Base-by-base conservation (phyloP, 2,329 filamentous ascomycete species). In the Colletotrichum incanum region DNA sequence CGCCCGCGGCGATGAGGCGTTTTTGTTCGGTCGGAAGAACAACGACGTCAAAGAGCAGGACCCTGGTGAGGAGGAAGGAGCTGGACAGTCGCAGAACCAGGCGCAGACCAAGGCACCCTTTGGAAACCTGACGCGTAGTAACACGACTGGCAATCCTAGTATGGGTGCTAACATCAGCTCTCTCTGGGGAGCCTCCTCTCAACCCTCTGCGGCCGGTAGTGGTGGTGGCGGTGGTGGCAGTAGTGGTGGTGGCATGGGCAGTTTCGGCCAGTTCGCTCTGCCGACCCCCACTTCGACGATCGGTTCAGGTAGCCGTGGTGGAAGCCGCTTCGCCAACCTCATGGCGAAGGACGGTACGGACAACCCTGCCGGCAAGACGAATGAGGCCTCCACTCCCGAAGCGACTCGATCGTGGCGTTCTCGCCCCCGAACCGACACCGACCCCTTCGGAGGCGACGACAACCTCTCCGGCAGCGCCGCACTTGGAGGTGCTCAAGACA, bases 231-330 rank as follows among this genome's bases (percentile, higher is more conserved):
- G 91, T 2, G 65, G 58, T 16, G 50, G 65, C 14, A n/a, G 41
- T 5, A 28, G 56, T 39, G 56, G 56, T 61, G 58, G 61, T 18
- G 90, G 91, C 2, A 93, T 95, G 86, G 95, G 96, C 43, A 92
- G 92, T 28, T 99, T 99, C 82, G 96, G 96, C 14, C 96, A 92
- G 77, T 98, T 98, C 81, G 92, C 93, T n/a, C 82, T 97, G 64
- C 82, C 89, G 3, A 84, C 86, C 39, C 86, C 88, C 43, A 85
- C 89, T 23, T 83, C 88, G 8, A 71, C 71, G 4, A 86, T 90
- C 39, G 85, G 87, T 5, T 89, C 93, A 77, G 92, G 91, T 37
- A 92, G 89, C 78, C 88, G 93, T 69, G 91, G 93, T 3, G 94
- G 94, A 79, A 98, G 95, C 80, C 92, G 95, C 37, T 91, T 98